Base-by-base conservation (phyloP, 1,284 basidiomycete genomes). In the Ceratobasidium sp. region DNA sequence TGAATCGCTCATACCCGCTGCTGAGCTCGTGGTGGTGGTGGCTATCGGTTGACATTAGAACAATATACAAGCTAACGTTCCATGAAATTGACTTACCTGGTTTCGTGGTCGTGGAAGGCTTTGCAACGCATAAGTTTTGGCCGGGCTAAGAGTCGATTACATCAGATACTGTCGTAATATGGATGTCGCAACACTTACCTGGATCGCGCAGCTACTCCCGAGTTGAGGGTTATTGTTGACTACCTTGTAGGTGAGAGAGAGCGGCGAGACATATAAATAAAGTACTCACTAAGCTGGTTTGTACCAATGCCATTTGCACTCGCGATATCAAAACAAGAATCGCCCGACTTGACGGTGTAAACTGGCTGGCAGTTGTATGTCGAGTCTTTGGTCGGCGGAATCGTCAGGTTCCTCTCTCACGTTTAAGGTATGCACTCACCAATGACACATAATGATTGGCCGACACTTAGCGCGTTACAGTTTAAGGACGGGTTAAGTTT, bases 221-320 rank as follows among this genome's bases (percentile, higher is more conserved):
- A 57, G 54, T 57, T 57, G 54, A 20, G 54, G 54, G n/a, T 57
- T 57, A 27, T 57, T 57, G 54, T 57, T 57, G 54, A 57, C 54
- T 57, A 57, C 6, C n/a, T 5, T 8, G n/a, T 27, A 12, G n/a
- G 54, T 57, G 10, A 57, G 54, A 57, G 3, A 18, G n/a, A n/a
- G 16, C 16, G 5, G 14, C 18, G 5, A 52, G 50, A 59, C 23
- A 1, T 16, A 30, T 59, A 59, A 30, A 52, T n/a, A 4, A n/a
- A 16, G 27, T 20, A 57, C 54, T 57, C 54, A 57, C 54, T 57
- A 12, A 57, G 54, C n/a, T 57, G 54, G n/a, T 20, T 27, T 2
- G 54, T 57, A 5, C 3, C 38, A 41, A 41, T 41, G 6, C 38
- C 38, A 10, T 41, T 41, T 41, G 38, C 3, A 3, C 38, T 41